Evolutionary conservation across 495 filamentous ascomycete species (phyloP), one percentile per base, ranked within the genome.

Genomic region (Usnea hakonensis): DNA sequence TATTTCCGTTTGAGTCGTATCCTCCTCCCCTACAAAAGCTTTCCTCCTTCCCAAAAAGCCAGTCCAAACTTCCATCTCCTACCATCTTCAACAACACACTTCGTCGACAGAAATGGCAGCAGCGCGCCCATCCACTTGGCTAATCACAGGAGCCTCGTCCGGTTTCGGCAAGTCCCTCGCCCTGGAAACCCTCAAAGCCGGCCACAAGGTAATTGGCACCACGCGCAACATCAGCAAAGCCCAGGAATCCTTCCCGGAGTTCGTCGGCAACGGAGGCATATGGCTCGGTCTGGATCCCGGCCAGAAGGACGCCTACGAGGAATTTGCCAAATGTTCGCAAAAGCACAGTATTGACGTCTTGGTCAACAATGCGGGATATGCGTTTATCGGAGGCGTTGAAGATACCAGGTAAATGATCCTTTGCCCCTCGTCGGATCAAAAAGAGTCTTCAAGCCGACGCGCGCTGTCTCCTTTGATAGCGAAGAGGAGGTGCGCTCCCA

Each of bases 171-270:
- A 69, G 17, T 69, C 74, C 26, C 77, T 84, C 33, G 75, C 77
- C 35, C 58, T 73, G 26, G 67, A 73, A 13, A 80, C 78, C 33
- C 77, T 85, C 10, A 53, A 63, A 13, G 72, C 76, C 19, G 79
- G 80, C 21, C 74, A 83, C 69, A 73, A 74, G 21, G 83, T 86
- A n/a, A 75, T 85, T 44, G 83, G 76, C 8, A 78, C 81, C n/a
- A 78, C 77, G 7, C 82, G 83, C 61, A 76, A 74, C 63, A 68
- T 72, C 2, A 69, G 72, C 2, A 72, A 70, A 58, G 75, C 75
- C n/a, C 70, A 74, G 5, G 57, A 63, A 14, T 70, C 70, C 55
- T 75, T 75, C 23, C 68, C 75, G 3, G 58, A 61, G 16, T 67
- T 79, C 44, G 65, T 68, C 35, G 33, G 58, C 32, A 36, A 67